Conservation (phyloP, 2,329 filamentous ascomycete genomes). For the Aureobasidium sp. region DNA sequence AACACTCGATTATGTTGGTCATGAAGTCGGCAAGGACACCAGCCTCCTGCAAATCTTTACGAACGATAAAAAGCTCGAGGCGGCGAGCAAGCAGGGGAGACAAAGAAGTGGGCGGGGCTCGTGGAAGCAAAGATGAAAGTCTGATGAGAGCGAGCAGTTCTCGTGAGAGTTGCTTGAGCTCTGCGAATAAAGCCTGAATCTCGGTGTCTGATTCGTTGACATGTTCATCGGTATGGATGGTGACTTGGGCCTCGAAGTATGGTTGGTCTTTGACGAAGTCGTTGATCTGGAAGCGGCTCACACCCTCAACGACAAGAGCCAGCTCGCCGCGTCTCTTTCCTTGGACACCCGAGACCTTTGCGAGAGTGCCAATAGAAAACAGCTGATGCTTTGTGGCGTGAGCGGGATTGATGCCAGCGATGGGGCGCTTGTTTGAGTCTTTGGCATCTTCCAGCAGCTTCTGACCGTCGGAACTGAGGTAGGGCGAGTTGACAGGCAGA, state of each 20-base stretch:
- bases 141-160: constrained; percentile 81
- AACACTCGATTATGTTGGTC: constrained; percentile 82
- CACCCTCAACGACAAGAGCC: constrained; percentile 77
- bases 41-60: constrained; percentile 74
- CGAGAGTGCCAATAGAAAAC: constrained; percentile 72
- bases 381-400: constrained; percentile 53
- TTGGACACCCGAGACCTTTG: constrained; percentile 44
- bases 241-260: constrained; percentile 78
- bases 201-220: constrained; percentile 50
- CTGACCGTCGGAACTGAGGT: constrained; percentile 67
- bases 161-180: constrained; percentile 75
- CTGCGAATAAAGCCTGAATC: constrained; percentile 64
- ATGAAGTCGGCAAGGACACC: constrained; percentile 91
- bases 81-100: constrained; percentile 80
- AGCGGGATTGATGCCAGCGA: constrained; percentile 49
- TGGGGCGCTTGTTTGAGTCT: constrained; percentile 33
- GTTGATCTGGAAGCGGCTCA: constrained; percentile 68
- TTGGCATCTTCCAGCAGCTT: constrained; percentile 62
- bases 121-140: constrained; percentile 74
- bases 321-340: constrained; percentile 53
- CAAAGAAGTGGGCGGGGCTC: constrained; percentile 57
- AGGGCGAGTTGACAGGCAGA: constrained; percentile 72
- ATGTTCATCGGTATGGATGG: constrained; percentile 57
- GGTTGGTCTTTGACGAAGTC: constrained; percentile 69
- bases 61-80: constrained; percentile 78